Conservation (phyloP, 768 basidiomycete genomes). For the Lactarius evosmus region DNA sequence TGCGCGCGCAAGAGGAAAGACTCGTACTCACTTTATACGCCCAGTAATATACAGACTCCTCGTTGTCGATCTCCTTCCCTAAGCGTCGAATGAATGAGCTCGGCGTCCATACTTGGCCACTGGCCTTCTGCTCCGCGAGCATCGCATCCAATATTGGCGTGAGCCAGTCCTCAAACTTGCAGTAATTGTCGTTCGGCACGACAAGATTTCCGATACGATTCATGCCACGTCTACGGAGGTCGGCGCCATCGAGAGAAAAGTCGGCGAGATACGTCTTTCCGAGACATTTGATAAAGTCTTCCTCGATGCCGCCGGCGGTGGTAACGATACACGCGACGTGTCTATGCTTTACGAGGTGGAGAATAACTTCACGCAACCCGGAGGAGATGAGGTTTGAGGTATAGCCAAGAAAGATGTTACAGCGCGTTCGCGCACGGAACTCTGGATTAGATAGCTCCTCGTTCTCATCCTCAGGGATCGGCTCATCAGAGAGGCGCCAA, state of each 20-base stretch:
- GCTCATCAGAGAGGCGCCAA: conserved; percentile 89
- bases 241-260: conserved; percentile 88
- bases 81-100: conserved; percentile 87
- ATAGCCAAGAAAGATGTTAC: conserved; percentile 92
- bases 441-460: conserved; percentile 58
- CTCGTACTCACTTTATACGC: conserved; percentile 83
- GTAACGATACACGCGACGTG: conserved; percentile 90
- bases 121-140: conserved; percentile 80
- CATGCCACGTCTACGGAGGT: conserved; percentile 83
- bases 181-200: conserved; percentile 98
- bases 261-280: conserved; percentile 95
- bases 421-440: conserved; percentile 68
- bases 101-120: conserved; percentile 81
- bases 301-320: conserved; percentile 97
- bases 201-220: conserved; percentile 96
- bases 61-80: conserved; percentile 97
- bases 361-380: conserved; percentile 88
- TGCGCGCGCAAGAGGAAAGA: conserved; percentile 23
- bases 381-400: conserved; percentile 99
- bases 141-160: conserved; percentile 87
- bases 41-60: conserved; percentile 99
- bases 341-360: conserved; percentile 89
- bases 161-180: conserved; percentile 99
- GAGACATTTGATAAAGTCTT: conserved; percentile 98
- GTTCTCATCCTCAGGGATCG: conserved; percentile 62